These are phyloP conservation scores for Keithomyces neogunnii DNA, from an alignment of 2,329 filamentous ascomycete genomes.

Conservation along the genomic window DNA sequence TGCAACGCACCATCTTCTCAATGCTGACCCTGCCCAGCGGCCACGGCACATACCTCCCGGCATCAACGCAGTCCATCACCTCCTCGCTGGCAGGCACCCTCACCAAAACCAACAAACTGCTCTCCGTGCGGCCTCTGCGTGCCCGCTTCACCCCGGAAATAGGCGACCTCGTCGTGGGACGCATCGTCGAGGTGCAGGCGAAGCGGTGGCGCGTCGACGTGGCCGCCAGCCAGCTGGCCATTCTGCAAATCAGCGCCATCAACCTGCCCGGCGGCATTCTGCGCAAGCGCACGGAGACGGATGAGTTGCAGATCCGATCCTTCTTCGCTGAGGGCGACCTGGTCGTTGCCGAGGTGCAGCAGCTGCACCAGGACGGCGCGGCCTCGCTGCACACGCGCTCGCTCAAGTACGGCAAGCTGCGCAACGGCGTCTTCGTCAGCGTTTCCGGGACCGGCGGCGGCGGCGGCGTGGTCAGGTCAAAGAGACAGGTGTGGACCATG, in stretches of 20 bases:
- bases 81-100: conserved; percentile 87
- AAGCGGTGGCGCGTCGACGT: conserved; percentile 94
- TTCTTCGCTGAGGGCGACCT: conserved; percentile 96
- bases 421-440: conserved; percentile 83
- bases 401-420: conserved; percentile 88
- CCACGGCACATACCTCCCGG: conserved; percentile 78
- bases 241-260: conserved; percentile 79
- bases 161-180: conserved; percentile 86
- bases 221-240: conserved; percentile 75
- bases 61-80: conserved; percentile 59
- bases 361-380: conserved; percentile 74
- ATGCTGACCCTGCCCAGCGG: conserved; percentile 46
- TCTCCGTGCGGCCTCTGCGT: conserved; percentile 82
- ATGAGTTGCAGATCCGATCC: conserved; percentile 93
- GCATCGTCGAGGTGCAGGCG: conserved; percentile 91
- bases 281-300: conserved; percentile 83
- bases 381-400: conserved; percentile 84
- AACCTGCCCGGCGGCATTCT: conserved; percentile 92
- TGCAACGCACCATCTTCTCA: background rate
- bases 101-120: conserved; percentile 90
- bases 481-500: conserved; percentile 83
- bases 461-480: conserved; percentile 72
- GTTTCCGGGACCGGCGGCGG: conserved; percentile 80
- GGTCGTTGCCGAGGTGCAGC: conserved; percentile 90
- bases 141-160: conserved; percentile 94